Percentiles rank a stretch among this genome's conserved stretches.
Evolutionary conservation across 768 basidiomycete genomes (phyloP).

Genomic region (Melanogaster broomeanus): DNA sequence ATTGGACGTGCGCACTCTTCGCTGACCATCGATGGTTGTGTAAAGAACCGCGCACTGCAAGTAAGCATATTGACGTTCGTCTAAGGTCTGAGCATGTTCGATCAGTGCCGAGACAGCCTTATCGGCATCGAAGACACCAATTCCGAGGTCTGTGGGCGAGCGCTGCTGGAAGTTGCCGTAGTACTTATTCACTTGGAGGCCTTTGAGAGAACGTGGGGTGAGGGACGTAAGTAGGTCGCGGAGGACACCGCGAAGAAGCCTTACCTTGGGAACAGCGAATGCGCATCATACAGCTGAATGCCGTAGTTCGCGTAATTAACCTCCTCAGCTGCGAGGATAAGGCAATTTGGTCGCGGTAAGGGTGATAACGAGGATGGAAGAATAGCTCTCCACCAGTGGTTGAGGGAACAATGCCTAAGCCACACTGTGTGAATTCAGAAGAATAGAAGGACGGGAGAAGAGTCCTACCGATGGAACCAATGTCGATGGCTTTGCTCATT

Average conservation of each 20-base stretch:
- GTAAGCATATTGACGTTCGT: conserved; percentile 71
- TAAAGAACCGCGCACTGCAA: conserved; percentile 89
- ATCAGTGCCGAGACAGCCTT: conserved; percentile 76
- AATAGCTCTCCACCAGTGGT: conserved; percentile 89
- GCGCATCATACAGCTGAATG: conserved; percentile 77
- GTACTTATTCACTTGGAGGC: conserved; percentile 64
- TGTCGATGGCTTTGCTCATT: conserved; percentile 76
- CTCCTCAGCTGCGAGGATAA: conserved; percentile 78
- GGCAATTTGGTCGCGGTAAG: conserved; percentile 59
- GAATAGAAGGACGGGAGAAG: conserved; percentile 1
- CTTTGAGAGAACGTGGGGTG: conserved; percentile 35
- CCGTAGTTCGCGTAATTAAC: conserved; percentile 67
- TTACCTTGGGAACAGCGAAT: conserved; percentile 86
- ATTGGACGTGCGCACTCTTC: conserved; percentile 85
- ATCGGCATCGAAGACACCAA: conserved; percentile 80
- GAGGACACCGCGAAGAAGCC: conserved; percentile 5
- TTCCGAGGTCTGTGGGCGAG: conserved; percentile 70
- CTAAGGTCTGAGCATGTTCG: conserved; percentile 68
- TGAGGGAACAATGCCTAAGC: conserved; percentile 62
- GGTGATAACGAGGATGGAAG: conserved; percentile 89
- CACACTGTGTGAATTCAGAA: conserved; percentile 4
- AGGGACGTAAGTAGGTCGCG: conserved; percentile 4
- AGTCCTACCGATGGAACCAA: conserved; percentile 77
- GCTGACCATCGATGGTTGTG: conserved; percentile 73
- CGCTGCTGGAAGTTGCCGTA: conserved; percentile 74